phyloP scores from a whole-genome alignment of 345 rosid genomes.

The Cardamine chenopodiifolia region DNA sequence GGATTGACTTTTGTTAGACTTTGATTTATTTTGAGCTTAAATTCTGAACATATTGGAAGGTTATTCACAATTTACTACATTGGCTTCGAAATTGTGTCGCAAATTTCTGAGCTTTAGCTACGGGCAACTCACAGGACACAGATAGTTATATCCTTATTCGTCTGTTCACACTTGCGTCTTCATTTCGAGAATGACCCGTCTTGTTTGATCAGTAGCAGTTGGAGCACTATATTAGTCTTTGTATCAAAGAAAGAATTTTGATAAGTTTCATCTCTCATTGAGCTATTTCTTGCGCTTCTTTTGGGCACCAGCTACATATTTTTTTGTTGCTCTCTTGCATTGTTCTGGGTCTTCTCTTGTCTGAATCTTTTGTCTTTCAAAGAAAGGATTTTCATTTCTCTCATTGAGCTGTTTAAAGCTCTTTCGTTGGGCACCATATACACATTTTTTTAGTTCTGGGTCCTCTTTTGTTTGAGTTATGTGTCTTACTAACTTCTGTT shows the following conservation, averaged over 20 bases:
- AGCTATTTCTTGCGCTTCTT: background rate
- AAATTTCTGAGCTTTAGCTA: background rate
- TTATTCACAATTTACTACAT: background rate
- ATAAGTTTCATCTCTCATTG: conserved; percentile 1
- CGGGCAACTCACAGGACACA: conserved; percentile 8
- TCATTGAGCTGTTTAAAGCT: background rate
- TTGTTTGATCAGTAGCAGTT: background rate
- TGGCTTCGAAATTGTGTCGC: background rate
- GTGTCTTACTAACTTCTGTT: background rate
- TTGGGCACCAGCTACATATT: background rate
- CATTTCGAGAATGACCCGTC: background rate
- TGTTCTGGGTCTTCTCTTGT: background rate
- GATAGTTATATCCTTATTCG: background rate
- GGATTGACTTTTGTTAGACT: background rate
- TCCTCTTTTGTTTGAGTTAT: conserved; percentile 9
- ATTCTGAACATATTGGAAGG: background rate
- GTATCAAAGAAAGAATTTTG: background rate
- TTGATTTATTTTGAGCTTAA: background rate
- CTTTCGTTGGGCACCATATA: background rate
- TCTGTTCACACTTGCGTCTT: background rate
- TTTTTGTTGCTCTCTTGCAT: background rate
- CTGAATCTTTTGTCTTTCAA: background rate
- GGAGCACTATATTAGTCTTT: background rate
- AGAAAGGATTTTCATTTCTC: background rate
- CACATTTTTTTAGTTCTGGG: background rate